These are phyloP conservation scores for Beauveria australis DNA, from an alignment of 2,329 filamentous ascomycete species.

Conservation along the genomic window DNA sequence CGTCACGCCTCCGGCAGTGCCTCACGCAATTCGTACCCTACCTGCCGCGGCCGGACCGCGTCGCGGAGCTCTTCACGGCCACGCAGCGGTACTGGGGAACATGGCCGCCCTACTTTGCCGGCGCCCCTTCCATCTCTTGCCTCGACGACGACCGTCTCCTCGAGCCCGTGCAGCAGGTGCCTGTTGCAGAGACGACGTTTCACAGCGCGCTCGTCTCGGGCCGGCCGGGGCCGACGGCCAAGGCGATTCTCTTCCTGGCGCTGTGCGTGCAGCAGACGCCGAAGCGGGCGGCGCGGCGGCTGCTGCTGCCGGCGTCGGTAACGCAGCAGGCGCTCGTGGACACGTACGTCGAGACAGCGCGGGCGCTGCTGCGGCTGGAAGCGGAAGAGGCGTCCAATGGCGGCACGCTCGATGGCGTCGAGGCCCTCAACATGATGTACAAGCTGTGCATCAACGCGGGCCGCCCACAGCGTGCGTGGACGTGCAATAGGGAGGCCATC, in stretches of 20 bases:
- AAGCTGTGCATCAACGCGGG: constrained; percentile 49
- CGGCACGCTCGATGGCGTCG: constrained; percentile 42
- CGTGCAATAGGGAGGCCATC: constrained; percentile 40
- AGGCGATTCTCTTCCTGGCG: constrained; percentile 34
- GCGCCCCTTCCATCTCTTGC: not conserved
- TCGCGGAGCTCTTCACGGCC: constrained; percentile 16
- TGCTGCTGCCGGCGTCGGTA: constrained; percentile 24
- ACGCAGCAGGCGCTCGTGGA: constrained; percentile 35
- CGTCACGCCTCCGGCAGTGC: constrained; percentile 5
- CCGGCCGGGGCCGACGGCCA: constrained; percentile 25
- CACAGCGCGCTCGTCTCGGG: constrained; percentile 26
- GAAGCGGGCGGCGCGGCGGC: constrained; percentile 20
- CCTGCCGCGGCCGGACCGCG: constrained; percentile 4
- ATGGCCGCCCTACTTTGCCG: constrained; percentile 16
- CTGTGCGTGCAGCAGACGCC: constrained; percentile 34
- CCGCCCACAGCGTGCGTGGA: constrained; percentile 46
- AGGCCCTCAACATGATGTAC: constrained; percentile 40
- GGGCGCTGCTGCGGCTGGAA: constrained; percentile 33
- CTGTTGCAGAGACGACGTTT: constrained; percentile 25
- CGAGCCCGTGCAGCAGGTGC: constrained; percentile 9
- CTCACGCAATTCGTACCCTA: constrained; percentile 13
- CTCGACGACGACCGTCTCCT: constrained; percentile 7
- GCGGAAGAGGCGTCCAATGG: constrained; percentile 36
- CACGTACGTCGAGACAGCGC: constrained; percentile 34
- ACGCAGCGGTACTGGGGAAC: constrained; percentile 19